Evolutionary conservation across 768 basidiomycete species (phyloP).

Genomic region (Russula sp.): DNA sequence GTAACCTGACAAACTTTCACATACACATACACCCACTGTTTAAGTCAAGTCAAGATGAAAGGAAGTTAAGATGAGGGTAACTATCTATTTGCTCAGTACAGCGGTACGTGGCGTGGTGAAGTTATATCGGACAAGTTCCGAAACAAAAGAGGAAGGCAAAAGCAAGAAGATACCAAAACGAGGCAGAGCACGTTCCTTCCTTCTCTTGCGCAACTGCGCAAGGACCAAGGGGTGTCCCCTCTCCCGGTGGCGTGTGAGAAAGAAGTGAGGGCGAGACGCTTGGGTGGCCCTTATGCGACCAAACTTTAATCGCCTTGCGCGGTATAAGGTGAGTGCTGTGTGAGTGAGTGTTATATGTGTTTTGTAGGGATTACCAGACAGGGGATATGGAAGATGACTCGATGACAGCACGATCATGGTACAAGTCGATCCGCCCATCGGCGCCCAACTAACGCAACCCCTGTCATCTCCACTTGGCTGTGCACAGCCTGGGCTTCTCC

Average conservation of each 20-base stretch:
- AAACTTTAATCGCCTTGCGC: constrained; percentile 20
- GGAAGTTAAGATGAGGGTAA: neutral
- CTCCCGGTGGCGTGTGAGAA: constrained; percentile 1
- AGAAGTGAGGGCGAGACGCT: constrained; percentile 1
- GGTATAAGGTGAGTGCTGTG: no score
- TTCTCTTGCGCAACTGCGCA: no score
- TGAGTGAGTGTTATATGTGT: neutral
- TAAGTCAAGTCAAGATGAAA: neutral
- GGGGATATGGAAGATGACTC: neutral
- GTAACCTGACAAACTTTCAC: neutral
- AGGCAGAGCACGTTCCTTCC: neutral
- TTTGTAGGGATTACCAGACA: no score
- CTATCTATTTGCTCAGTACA: neutral
- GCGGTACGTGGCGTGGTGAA: neutral
- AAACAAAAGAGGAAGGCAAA: constrained; percentile 1
- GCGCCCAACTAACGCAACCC: constrained; percentile 26
- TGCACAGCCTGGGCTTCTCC: constrained; percentile 1
- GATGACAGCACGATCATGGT: constrained; percentile 22
- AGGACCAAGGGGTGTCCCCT: neutral
- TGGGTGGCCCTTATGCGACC: constrained; percentile 8
- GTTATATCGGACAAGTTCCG: neutral
- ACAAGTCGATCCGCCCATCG: constrained; percentile 29
- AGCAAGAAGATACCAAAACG: neutral
- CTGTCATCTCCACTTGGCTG: constrained; percentile 14
- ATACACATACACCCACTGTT: neutral